These are phyloP conservation scores for Xylariaceae sp. DNA, from an alignment of 2,329 filamentous ascomycete species.

Conservation along the genomic window DNA sequence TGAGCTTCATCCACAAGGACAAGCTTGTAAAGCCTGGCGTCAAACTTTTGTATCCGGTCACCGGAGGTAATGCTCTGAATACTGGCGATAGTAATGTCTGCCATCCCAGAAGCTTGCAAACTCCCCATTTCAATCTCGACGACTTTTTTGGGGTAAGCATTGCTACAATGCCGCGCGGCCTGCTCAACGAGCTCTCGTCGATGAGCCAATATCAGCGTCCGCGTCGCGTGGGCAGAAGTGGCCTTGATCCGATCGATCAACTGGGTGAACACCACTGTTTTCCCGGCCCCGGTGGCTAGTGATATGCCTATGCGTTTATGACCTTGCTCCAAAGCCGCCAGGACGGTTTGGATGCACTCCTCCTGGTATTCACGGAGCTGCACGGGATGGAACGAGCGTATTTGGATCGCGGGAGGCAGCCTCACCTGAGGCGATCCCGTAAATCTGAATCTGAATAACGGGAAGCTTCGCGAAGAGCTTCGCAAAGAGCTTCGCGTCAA, in stretches of 20 bases:
- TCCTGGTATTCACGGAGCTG: conserved; percentile 79
- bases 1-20: conserved; percentile 94
- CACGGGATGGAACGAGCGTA: conserved; percentile 33
- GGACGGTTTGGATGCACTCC: conserved; percentile 80
- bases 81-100: conserved; percentile 92
- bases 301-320: conserved; percentile 79
- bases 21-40: conserved; percentile 76
- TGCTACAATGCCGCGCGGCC: conserved; percentile 76
- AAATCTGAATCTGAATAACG: conserved; percentile 7
- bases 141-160: conserved; percentile 70
- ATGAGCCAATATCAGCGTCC: conserved; percentile 88
- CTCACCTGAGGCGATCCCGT: conserved; percentile 7
- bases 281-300: conserved; percentile 80
- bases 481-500: conserved; percentile 12
- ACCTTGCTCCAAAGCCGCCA: conserved; percentile 61
- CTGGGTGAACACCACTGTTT: conserved; percentile 96
- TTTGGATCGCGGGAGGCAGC: conserved; percentile 3
- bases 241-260: conserved; percentile 72
- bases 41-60: conserved; percentile 74
- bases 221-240: conserved; percentile 52
- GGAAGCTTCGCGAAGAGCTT: conserved; percentile 7
- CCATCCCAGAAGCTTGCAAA: conserved; percentile 66
- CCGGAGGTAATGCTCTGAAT: conserved; percentile 76
- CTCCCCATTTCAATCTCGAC: conserved; percentile 92
- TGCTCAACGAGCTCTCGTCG: conserved; percentile 91